Evolutionary conservation across 345 rosid genomes (phyloP).

Genomic region (Luvunga scandens): DNA sequence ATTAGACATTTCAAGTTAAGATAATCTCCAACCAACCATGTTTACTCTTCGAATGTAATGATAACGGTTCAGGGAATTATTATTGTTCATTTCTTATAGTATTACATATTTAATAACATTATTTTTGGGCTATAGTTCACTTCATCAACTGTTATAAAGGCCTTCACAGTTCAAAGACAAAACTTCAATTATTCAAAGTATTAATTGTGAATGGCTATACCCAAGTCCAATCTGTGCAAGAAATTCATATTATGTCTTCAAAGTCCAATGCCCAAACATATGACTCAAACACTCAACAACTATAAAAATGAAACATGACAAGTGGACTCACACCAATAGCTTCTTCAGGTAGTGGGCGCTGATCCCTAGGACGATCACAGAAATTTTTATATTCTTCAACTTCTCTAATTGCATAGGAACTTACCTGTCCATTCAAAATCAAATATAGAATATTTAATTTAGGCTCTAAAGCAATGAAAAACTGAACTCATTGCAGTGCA

Average conservation of each 20-base stretch:
- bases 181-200: background rate
- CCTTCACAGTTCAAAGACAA: background rate
- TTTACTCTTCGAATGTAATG: background rate
- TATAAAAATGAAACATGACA: background rate
- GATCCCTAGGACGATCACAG: constrained; percentile 83
- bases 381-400: constrained; percentile 84
- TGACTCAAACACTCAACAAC: background rate
- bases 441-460: background rate
- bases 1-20: background rate
- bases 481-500: background rate
- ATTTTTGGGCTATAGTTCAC: background rate
- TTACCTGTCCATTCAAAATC: constrained; percentile 42
- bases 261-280: background rate
- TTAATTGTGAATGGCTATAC: background rate
- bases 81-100: background rate
- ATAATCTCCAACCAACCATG: background rate
- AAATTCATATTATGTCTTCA: background rate
- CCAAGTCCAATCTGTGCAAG: background rate
- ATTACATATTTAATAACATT: background rate
- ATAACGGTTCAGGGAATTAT: background rate
- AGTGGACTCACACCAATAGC: constrained; percentile 69
- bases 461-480: background rate
- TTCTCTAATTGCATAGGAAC: constrained; percentile 79
- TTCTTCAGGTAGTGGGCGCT: constrained; percentile 87
- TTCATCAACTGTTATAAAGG: background rate